Evolutionary conservation across 176 grass and related monocot genomes (phyloP), one percentile per base, ranked within the genome.

Genomic region (Avena atlantica): DNA sequence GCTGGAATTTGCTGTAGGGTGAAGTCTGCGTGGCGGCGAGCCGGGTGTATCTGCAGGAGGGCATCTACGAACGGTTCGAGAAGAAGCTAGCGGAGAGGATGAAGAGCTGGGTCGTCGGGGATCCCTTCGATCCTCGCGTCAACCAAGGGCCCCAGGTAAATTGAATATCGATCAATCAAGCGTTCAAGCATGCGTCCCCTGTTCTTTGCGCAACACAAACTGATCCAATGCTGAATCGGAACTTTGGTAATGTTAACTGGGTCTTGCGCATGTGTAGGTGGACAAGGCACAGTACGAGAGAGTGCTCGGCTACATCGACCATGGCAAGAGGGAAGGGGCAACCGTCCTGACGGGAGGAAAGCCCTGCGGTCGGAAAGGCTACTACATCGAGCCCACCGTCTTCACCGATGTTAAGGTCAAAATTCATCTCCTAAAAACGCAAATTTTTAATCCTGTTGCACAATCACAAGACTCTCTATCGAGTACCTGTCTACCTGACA

Each of bases 121-220:
- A 92, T 76, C 84, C 84, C 20, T 89, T 90, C 48, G 84, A 92
- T 50, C 87, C 87, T 11, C 80, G 50, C 2, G 80, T 84, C 17
- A 77, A 92, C 31, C 91, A 92, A 87, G 91, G 91, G 2, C 91
- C 91, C 57, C 91, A 92, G 88, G 91, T 68, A 4, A 15, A 3
- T 2, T 68, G 8, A 15, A 3, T 2, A 52, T 24, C 40, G 0
- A 42, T 42, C 40, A 1, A 40, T 4, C 37, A 9, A 47, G 44
- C 12, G 31, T 20, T 21, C 9, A 20, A 52, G 7, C 11, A 15
- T 36, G 16, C 0, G 64, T 62, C 12, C 13, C 15, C 5, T 49
- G 23, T 27, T 87, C 1, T 70, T 87, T 16, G 6, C 25, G 66
- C 60, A 48, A n/a, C 65, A 87, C 37, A 60, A 20, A 64, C 6